Conservation (phyloP, 78 protist genomes). For the Emiliania huxleyi region DNA sequence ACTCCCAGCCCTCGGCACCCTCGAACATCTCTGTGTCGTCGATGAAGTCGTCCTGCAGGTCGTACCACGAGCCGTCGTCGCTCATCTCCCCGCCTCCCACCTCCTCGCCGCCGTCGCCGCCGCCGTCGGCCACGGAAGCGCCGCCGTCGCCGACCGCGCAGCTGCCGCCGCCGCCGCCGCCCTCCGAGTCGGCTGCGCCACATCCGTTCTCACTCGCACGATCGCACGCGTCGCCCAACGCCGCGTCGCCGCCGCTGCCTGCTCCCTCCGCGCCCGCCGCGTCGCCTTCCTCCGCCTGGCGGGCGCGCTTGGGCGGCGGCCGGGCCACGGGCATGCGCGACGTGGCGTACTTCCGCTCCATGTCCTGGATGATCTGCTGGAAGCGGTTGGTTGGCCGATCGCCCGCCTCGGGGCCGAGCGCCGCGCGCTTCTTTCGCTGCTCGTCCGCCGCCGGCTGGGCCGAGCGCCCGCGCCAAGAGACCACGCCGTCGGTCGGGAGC, state of each 20-base stretch:
- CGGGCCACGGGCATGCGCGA: background rate
- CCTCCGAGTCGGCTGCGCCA: too few relatives aligned
- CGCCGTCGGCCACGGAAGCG: background rate
- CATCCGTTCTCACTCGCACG: too few relatives aligned
- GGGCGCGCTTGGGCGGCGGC: background rate
- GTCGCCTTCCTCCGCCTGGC: background rate
- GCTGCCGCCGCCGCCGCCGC: background rate
- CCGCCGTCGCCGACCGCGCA: background rate
- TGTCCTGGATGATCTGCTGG: background rate
- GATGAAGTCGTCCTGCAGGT: background rate
- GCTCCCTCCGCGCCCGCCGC: too few relatives aligned
- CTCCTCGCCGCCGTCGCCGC: background rate
- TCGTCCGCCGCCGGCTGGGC: too few relatives aligned
- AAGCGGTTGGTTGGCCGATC: background rate
- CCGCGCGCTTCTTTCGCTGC: too few relatives aligned
- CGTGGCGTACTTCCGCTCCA: constrained; percentile 5
- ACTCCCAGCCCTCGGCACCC: background rate
- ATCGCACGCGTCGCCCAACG: too few relatives aligned
- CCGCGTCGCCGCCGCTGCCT: too few relatives aligned
- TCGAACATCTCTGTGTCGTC: background rate
- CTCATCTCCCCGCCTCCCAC: background rate
- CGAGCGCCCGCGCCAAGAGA: too few relatives aligned
- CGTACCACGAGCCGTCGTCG: background rate
- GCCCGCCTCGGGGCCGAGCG: too few relatives aligned
- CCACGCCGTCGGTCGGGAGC: too few relatives aligned